Evolutionary conservation across 441 rosid species (phyloP).

Genomic region (Corymbia calophylla): DNA sequence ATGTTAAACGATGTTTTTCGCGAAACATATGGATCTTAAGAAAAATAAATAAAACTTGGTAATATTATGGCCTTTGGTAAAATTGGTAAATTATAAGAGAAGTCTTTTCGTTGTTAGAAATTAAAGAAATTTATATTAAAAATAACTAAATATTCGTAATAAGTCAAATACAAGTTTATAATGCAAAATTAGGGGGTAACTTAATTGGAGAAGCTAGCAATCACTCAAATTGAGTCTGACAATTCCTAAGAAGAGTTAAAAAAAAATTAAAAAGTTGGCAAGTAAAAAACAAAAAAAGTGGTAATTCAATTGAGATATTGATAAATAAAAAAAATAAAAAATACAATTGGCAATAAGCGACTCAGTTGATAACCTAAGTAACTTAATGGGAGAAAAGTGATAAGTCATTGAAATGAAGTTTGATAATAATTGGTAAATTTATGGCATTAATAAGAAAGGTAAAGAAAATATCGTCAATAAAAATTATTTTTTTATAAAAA

Average conservation of each 20-base stretch:
- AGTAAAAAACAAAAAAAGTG: background rate
- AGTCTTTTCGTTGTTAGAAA: background rate
- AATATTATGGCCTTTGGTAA: background rate
- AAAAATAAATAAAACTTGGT: background rate
- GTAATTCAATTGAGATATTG: background rate
- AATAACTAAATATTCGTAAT: background rate
- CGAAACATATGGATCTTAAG: background rate
- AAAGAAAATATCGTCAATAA: background rate
- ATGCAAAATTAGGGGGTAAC: background rate
- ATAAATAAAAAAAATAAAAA: background rate
- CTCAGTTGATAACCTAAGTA: background rate
- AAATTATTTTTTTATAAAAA: background rate
- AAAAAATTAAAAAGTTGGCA: background rate
- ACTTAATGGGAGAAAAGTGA: background rate
- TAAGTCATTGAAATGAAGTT: background rate
- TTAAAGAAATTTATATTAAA: background rate
- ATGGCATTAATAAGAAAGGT: background rate
- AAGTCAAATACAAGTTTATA: background rate
- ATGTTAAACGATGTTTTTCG: too few relatives aligned
- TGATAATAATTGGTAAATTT: background rate
- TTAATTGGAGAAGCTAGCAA: background rate
- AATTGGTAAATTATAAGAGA: background rate
- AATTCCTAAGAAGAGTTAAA: background rate
- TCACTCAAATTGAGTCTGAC: background rate
- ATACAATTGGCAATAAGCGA: background rate